Evolutionary conservation across 2,329 filamentous ascomycete genomes (phyloP), one percentile per base, ranked within the genome.

Genomic region (Coniochaeta sp.): DNA sequence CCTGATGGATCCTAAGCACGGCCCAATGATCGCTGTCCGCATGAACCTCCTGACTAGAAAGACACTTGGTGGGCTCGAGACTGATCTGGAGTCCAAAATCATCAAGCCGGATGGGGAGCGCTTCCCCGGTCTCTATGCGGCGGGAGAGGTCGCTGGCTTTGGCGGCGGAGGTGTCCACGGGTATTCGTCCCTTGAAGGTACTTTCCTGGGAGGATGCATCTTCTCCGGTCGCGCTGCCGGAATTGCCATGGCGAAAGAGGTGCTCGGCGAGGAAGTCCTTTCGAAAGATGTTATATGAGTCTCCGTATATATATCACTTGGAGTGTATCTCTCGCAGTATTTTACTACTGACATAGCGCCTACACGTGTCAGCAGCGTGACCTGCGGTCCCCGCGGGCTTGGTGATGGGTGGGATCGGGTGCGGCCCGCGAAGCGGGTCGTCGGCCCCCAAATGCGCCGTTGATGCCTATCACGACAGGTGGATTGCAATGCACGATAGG

Each of bases 111-210:
- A 79, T 28, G 82, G 83, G 6, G 73, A 73, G 8, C 63, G 69
- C 0, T 85, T 86, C 65, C 74, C 78, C 0, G 83, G 83, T 0
- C 65, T 87, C 16, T 87, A 85, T 60, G 83, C 84, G 0, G 84
- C 83, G 0, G 84, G 84, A 6, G 84, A 87, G 67, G 81, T 74
- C 1, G 82, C 83, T 0, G 84, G 84, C 0, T 87, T 87, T 61
- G 84, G 84, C 0, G 84, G 84, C 1, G 84, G 84, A 1, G 84
- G 84, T 17, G 81, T 86, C 0, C 84, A 87, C 64, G 84, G 84
- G 0, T 86, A 87, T 65, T 84, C 76, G 64, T 81, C 84, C 1
- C 78, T 87, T 38, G 84, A 87, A 69, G 84, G 84, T 0, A 86
- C 84, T 0, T 87, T 87, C 66, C 65, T 87, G 4, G 84, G 84